phyloP scores from a whole-genome alignment of 108 stramenopile species.

The Poteriospumella lacustris region DNA sequence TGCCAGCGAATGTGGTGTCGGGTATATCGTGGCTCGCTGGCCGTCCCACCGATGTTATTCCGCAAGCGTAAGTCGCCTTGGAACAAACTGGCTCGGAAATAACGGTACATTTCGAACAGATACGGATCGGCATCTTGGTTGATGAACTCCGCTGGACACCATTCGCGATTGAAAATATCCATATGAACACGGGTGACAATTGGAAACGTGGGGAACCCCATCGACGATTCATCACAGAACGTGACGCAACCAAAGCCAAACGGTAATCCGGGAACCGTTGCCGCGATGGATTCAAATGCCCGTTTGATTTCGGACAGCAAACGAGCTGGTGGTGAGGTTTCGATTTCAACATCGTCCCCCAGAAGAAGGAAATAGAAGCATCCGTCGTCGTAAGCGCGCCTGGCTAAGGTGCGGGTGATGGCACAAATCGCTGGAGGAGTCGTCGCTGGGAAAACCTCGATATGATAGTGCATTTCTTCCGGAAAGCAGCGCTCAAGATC shows the following conservation, averaged over 20 bases:
- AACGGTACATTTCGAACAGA: slow-evolving; percentile 30
- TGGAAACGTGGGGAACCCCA: slow-evolving; percentile 42
- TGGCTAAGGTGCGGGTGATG: neutral
- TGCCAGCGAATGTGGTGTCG: slow-evolving; percentile 10
- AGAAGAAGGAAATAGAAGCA: slow-evolving; percentile 1
- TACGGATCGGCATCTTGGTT: slow-evolving; percentile 48
- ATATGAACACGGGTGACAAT: slow-evolving; percentile 21
- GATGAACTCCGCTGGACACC: slow-evolving; percentile 35
- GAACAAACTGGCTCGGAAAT: neutral
- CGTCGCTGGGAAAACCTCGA: neutral
- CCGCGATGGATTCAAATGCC: slow-evolving; percentile 19
- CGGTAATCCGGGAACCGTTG: slow-evolving; percentile 25
- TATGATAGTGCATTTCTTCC: too few species aligned
- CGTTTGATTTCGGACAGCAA: neutral
- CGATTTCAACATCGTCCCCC: slow-evolving; percentile 24
- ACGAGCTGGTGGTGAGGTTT: neutral
- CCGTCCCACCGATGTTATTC: neutral
- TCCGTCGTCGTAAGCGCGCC: neutral
- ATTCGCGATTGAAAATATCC: slow-evolving; percentile 24
- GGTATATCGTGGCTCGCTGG: neutral
- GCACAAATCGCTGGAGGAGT: slow-evolving; percentile 4
- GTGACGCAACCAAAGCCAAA: slow-evolving; percentile 43
- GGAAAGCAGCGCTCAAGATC: too few species aligned
- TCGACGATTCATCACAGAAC: slow-evolving; percentile 10
- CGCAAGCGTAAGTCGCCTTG: neutral